phyloP scores from a whole-genome alignment of 2,329 filamentous ascomycete genomes.

The Akanthomyces lecanii region DNA sequence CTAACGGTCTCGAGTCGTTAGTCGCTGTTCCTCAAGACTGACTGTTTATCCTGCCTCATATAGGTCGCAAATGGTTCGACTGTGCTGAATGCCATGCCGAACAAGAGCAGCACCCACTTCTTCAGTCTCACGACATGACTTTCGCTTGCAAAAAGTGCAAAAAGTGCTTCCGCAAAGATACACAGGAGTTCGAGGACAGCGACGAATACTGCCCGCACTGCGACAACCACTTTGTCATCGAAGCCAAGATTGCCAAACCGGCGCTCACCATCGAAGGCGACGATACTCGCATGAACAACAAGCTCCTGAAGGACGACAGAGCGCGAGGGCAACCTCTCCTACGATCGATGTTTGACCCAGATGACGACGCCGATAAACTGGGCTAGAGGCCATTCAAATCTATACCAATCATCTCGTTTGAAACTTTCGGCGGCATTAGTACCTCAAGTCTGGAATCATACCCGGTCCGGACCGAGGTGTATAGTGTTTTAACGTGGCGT shows the following conservation, averaged over 20 bases:
- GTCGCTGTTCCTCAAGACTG: constrained; percentile 6
- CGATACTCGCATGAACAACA: constrained; percentile 77
- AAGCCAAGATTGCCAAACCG: constrained; percentile 79
- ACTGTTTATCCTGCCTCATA: neutral
- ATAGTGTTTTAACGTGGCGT: neutral
- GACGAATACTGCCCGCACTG: constrained; percentile 99
- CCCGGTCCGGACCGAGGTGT: neutral
- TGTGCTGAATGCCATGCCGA: constrained; percentile 93
- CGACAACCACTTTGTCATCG: constrained; percentile 96
- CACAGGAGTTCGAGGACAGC: constrained; percentile 85
- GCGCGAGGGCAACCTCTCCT: constrained; percentile 52
- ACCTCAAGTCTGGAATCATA: neutral
- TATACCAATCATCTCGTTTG: neutral
- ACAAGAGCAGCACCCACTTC: constrained; percentile 69
- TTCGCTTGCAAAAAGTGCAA: constrained; percentile 99
- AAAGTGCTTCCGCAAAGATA: constrained; percentile 95
- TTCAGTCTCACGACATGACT: constrained; percentile 78
- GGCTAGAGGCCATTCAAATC: constrained; percentile 48
- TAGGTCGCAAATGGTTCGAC: constrained; percentile 97
- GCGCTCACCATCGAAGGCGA: constrained; percentile 85
- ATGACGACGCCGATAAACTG: constrained; percentile 68
- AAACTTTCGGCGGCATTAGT: neutral
- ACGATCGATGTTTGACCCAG: constrained; percentile 70
- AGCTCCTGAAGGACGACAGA: constrained; percentile 92
- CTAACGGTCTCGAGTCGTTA: constrained; percentile 12